Conservation (phyloP, 1,139 yeast genomes). For the Petasospora fabianii region DNA sequence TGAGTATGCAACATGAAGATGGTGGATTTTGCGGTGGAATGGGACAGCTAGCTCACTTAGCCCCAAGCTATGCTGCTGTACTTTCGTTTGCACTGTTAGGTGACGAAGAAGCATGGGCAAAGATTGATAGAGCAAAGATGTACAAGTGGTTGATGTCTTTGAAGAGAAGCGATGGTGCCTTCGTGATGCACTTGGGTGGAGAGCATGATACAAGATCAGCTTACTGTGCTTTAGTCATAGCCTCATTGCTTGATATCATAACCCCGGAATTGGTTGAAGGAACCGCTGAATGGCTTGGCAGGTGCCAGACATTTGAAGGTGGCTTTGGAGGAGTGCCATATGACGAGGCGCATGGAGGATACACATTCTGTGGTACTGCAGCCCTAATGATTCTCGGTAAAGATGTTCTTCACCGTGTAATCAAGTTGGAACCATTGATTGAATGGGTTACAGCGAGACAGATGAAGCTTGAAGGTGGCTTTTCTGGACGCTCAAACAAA, state of each 20-base stretch:
- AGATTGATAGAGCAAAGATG: conserved; percentile 44
- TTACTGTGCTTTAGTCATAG: conserved; percentile 80
- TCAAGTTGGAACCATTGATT: conserved; percentile 41
- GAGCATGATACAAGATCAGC: conserved; percentile 86
- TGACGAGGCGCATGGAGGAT: conserved; percentile 97
- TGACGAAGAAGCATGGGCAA: conserved; percentile 40
- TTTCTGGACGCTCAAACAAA: conserved; percentile 87
- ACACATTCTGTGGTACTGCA: conserved; percentile 87
- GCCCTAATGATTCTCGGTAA: conserved; percentile 43
- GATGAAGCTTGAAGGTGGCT: conserved; percentile 71
- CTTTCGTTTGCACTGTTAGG: conserved; percentile 56
- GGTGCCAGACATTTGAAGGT: conserved; percentile 91
- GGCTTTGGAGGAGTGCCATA: conserved; percentile 82
- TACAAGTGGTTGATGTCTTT: conserved; percentile 62
- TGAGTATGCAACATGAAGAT: conserved; percentile 34
- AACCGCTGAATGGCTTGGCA: conserved; percentile 55
- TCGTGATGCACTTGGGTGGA: conserved; percentile 70
- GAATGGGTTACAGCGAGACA: conserved; percentile 76
- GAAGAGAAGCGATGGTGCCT: conserved; percentile 71
- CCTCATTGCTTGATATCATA: conserved; percentile 59
- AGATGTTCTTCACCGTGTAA: conserved; percentile 28
- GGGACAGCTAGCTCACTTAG: conserved; percentile 79
- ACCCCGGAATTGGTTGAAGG: conserved; percentile 59
- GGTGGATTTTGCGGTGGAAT: conserved; percentile 88
- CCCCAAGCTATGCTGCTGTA: conserved; percentile 79